Percentiles rank a stretch among this genome's conserved stretches.
phyloP scores from a whole-genome alignment of 108 stramenopile species.

The Stephanodiscus minutulus region DNA sequence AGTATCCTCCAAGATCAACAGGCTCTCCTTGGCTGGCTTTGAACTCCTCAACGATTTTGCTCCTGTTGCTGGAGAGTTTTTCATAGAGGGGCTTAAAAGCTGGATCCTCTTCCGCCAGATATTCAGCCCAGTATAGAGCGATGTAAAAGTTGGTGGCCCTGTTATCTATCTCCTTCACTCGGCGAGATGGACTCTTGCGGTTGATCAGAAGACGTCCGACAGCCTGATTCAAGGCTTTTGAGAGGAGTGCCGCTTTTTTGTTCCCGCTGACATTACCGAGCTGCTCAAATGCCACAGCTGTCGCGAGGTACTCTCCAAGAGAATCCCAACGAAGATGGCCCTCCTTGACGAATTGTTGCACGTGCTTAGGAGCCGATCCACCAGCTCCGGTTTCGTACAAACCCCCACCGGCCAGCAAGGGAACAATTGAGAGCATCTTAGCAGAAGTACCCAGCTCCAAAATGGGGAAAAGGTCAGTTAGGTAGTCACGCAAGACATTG shows the following conservation, averaged over 20 bases:
- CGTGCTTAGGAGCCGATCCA: conserved; percentile 93
- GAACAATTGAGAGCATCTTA: conserved; percentile 96
- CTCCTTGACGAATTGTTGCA: conserved; percentile 90
- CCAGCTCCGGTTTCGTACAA: conserved; percentile 95
- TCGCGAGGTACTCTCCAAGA: conserved; percentile 58
- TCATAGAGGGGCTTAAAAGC: conserved; percentile 79
- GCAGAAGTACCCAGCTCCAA: conserved; percentile 92
- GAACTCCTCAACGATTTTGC: conserved; percentile 89
- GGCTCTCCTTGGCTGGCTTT: conserved; percentile 77
- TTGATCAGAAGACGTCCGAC: conserved; percentile 87
- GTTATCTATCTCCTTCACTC: conserved; percentile 93
- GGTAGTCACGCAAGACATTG: conserved; percentile 93
- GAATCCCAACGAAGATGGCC: conserved; percentile 92
- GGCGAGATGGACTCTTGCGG: conserved; percentile 86
- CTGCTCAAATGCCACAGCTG: conserved; percentile 78
- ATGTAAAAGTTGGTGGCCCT: conserved; percentile 92
- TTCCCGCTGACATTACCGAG: conserved; percentile 65
- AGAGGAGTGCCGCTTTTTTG: conserved; percentile 73
- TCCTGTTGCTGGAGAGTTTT: conserved; percentile 63
- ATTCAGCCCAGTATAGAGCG: conserved; percentile 94
- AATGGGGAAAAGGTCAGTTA: conserved; percentile 93
- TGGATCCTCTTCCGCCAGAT: conserved; percentile 80
- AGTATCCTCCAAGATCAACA: conserved; percentile 92
- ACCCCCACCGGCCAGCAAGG: conserved; percentile 89
- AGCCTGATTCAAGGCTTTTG: conserved; percentile 83